Evolutionary conservation across 805 yeast genomes (phyloP), one percentile per base, ranked within the genome.

Genomic region (Saccharomycopsis fodiens): DNA sequence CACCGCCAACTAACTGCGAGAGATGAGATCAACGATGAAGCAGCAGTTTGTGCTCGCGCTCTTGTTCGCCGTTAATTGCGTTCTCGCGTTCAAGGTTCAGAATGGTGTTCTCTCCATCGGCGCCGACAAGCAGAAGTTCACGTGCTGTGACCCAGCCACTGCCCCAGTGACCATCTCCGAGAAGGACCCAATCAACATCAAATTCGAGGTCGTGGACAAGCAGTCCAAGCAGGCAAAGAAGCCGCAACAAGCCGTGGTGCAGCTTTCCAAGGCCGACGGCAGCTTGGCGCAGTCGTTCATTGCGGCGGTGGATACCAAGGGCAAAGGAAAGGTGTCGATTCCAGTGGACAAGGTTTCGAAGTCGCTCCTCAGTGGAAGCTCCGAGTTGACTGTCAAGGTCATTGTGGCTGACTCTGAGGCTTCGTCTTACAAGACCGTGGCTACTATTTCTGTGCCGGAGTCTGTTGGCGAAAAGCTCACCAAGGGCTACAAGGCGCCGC

Each of bases 201-300:
- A 46, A 39, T 49, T 49, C 29, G 17, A 42, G 4, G 35, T 49
- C 19, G 12, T 42, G 27, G 41, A 46, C 27, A 20, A 32, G 16
- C 47, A 49, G 20, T 35, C 37, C 3, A 42, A 49, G 37, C 34
- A 40, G 27, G 34, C 44, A 5, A 44, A 46, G 35, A 42, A 40
- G 27, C 52, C 52, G 8, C 38, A 39, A 16, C 50, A 49, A 36
- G 50, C 42, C 6, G 47, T 46, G 6, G 50, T 49, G 15, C 16
- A 25, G 17, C 30, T 49, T 13, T 13, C 47, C n/a, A 21, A 21
- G 7, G 20, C 30, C 27, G 39, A 39, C n/a, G 29, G 42, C 22
- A 16, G 10, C n/a, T 20, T 49, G 3, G 41, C 42, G 21, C 52
- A 49, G 27, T 44, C 50, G 3, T 42, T 49, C 27, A 21, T 49